A percentile compares a stretch with the other conserved stretches of the same genome.
Conservation (phyloP, 257 asterid species). For the Agastache rugosa region DNA sequence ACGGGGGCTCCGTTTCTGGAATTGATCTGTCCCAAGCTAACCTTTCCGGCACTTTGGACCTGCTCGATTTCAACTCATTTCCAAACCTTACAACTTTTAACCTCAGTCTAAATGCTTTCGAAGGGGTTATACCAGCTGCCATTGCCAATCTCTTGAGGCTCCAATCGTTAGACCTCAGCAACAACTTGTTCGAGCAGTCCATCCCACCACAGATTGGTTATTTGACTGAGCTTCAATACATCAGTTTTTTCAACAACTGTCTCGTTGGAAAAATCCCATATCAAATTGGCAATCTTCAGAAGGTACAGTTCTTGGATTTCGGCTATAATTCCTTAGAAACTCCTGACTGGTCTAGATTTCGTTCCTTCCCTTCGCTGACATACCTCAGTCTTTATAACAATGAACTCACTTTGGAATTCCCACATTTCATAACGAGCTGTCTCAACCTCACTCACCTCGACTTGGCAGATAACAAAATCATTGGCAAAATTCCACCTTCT, state of each 20-base stretch:
- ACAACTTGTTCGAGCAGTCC: conserved; percentile 52
- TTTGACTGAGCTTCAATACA: too few relatives aligned
- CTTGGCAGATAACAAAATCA: conserved; percentile 55
- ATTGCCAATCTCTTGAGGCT: conserved; percentile 61
- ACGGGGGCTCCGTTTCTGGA: conserved; percentile 45
- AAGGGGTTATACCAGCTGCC: conserved; percentile 64
- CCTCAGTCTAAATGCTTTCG: conserved; percentile 51
- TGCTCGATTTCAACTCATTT: conserved; percentile 52
- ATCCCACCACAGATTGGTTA: too few relatives aligned
- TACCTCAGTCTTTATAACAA: conserved; percentile 55
- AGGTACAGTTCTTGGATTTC: conserved; percentile 60
- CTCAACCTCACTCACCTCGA: conserved; percentile 62
- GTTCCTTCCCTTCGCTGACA: conserved; percentile 54
- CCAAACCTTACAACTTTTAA: conserved; percentile 49
- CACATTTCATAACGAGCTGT: conserved; percentile 60
- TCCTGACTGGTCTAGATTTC: conserved; percentile 71
- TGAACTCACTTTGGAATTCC: conserved; percentile 53
- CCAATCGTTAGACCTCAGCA: conserved; percentile 68
- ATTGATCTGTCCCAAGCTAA: conserved; percentile 47
- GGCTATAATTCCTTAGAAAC: conserved; percentile 61
- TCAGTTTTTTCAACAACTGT: too few relatives aligned
- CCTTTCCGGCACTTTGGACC: conserved; percentile 51
- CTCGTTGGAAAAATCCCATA: too few relatives aligned
- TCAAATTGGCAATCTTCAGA: too few relatives aligned
- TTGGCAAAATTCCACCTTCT: conserved; percentile 61